Evolutionary conservation across 352 stramenopile species (phyloP), one percentile per base, ranked within the genome.

Genomic region (Phytophthora nicotianae): DNA sequence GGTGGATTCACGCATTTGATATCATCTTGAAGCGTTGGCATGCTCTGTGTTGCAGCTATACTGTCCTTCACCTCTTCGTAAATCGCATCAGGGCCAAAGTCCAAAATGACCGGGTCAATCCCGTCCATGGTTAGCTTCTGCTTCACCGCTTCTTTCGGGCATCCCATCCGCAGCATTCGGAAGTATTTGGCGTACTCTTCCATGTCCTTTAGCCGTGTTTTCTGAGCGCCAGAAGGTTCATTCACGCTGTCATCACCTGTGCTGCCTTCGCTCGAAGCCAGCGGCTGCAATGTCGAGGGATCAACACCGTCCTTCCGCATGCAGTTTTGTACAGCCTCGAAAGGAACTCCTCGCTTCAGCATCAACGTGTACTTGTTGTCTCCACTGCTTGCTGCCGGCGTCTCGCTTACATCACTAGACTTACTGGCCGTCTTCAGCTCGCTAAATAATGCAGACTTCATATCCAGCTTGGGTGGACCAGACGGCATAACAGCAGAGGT

Each of bases 61-160:
- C 74, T 70, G 40, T 78, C 49, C 46, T 89, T 87, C 5, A 91
- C 78, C 2, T 91, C 70, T 14, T 89, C 74, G 52, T 81, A 93
- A 41, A 82, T 63, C 3, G 79, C 77, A 23, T 91, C 75, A 0
- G 83, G 70, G 0, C 80, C 81, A 11, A 91, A 55, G 3, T 91
- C 74, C 3, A 93, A 20, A 38, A 95, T 80, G 11, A 78, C 65
- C 16, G 86, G 78, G 53, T 93, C 86, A 11, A 89, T n/a, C 19
- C 92, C 96, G 67, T 98, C 94, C 77, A 93, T 92, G 20, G 78
- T 58, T 61, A 98, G 74, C 45, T 98, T 98, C 53, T 98, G 89
- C 38, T 87, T 86, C 2, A 98, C 90, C 5, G 94, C 93, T 51
- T 91, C 88, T 52, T 88, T 87, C 3, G 84, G 91, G 10, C 96